Evolutionary conservation across 805 yeast species (phyloP), one percentile per base, ranked within the genome.

Genomic region (Wickerhamiella spandovensis): DNA sequence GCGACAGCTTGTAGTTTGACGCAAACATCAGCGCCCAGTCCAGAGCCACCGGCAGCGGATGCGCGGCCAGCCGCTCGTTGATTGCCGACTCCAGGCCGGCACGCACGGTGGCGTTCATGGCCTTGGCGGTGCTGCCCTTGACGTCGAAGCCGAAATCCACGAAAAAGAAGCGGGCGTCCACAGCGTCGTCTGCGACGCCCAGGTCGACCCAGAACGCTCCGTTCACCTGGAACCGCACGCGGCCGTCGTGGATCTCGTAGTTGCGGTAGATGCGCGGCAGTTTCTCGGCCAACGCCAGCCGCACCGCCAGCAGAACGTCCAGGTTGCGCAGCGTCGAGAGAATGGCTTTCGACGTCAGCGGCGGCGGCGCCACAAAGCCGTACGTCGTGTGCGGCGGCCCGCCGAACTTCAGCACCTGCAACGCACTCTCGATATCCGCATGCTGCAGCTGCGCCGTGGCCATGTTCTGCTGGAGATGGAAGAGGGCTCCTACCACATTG

Each of bases 401-500:
- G 3, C 95, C 95, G 39, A 76, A 72, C 41, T 79, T 76, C 49
- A 89, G 70, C 0, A 92, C 95, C 61, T 90, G 94, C 56, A 90
- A 68, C 1, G 95, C 86, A 0, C 97, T 89, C 22, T 80, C 74
- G 20, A 92, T 64, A 65, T 92, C 99, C 0, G 95, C 92, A 64
- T 87, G 86, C 5, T 96, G 95, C 48, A 90, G 68, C 60, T 94
- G 89, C 0, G 98, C 97, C 25, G 88, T 84, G 0, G 87, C 76
- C 55, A 84, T 66, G n/a, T 82, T 77, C 48, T 79, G 76, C 55
- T 81, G 84, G 22, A 84, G 69, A n/a, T 73, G 72, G 54, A 81
- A 84, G 39, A 88, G 69, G 12, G 83, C 80, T 67, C 81, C 75
- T 18, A 82, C 76, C 39, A 67, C 80, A 59, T 73, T 79, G 51